Base-by-base conservation (phyloP, 2,329 filamentous ascomycete genomes). In the Fusarium sarcochroum region DNA sequence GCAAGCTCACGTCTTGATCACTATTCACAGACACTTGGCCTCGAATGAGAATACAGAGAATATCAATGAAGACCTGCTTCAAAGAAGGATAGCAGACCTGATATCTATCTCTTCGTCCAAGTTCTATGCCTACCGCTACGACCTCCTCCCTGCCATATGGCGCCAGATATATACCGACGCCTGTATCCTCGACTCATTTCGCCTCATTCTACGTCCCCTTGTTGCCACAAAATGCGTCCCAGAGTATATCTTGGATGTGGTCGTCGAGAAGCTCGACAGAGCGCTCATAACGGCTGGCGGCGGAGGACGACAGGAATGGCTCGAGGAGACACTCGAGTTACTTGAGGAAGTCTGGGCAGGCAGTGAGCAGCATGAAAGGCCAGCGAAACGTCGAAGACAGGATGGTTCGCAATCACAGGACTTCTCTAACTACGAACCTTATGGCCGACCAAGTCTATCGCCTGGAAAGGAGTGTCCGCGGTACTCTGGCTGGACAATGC, bases 201-300 rank as follows among this genome's bases (percentile, higher is more conserved):
- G 79, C 20, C 68, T 79, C 11, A 57, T 79, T 20, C 70, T 80
- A 13, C 40, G 55, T 5, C 56, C 46, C 6, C 55, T 68, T 35
- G 47, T 38, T 1, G n/a, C 41, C 6, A 47, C 38, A 10, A 48
- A 30, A 4, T 46, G 44, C 13, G 61, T 68, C 3, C 57, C 69
- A 8, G 69, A 72, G 27, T 49, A 55, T 10, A 53, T 63, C 5
- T 75, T 94, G 6, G 83, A 87, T 34, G 77, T 83, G 3, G 82
- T 91, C 3, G 86, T 97, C 34, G 84, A 85, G 53, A 80, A 85
- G 2, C 84, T 98, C 3, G 94, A 98, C 73, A 89, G 90, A 77
- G 90, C 91, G 0, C 79, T 97, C 44, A 93, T 97, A 45, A 86
- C 94, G 54, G 88, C 92, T 0, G 92, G 91, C 1, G 91, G 86